Percentiles rank a stretch among this genome's conserved stretches.
Evolutionary conservation across 2,329 filamentous ascomycete species (phyloP).

Genomic region (Colletotrichum sp.): DNA sequence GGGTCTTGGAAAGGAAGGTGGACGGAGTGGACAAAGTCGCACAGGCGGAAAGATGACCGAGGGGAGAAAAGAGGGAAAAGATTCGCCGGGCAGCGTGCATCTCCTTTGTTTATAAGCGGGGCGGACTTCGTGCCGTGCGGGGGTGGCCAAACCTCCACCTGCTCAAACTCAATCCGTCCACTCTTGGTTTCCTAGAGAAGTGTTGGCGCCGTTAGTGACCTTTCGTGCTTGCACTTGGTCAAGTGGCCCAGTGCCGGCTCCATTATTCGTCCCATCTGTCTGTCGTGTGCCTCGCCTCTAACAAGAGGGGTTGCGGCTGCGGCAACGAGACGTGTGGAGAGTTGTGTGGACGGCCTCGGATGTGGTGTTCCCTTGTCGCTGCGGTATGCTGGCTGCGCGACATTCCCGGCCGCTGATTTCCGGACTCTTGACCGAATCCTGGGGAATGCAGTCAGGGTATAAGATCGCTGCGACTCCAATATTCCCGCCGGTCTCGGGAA

Average conservation of each 20-base stretch:
- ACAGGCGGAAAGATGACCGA: slow-evolving; percentile 18
- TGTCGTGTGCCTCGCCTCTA: neutral
- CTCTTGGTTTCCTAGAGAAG: neutral
- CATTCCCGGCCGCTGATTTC: neutral
- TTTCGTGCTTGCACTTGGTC: neutral
- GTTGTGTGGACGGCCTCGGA: neutral
- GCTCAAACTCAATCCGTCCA: neutral
- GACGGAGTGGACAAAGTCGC: slow-evolving; percentile 11
- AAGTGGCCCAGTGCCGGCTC: neutral
- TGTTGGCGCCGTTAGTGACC: neutral
- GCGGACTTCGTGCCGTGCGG: slow-evolving; percentile 22
- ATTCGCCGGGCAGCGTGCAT: neutral
- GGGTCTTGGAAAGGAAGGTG: slow-evolving; percentile 5
- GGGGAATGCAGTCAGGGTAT: slow-evolving; percentile 6
- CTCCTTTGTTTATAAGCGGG: slow-evolving; percentile 21
- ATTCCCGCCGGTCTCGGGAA: neutral
- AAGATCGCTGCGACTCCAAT: slow-evolving; percentile 9
- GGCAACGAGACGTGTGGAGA: neutral
- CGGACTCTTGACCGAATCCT: neutral
- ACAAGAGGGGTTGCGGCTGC: neutral
- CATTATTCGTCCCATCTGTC: neutral
- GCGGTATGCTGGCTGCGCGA: neutral
- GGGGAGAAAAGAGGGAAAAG: slow-evolving; percentile 13
- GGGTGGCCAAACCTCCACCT: neutral
- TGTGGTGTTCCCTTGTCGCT: neutral